phyloP scores from a whole-genome alignment of 208 protist genomes.

The Naegleria fowleri region DNA sequence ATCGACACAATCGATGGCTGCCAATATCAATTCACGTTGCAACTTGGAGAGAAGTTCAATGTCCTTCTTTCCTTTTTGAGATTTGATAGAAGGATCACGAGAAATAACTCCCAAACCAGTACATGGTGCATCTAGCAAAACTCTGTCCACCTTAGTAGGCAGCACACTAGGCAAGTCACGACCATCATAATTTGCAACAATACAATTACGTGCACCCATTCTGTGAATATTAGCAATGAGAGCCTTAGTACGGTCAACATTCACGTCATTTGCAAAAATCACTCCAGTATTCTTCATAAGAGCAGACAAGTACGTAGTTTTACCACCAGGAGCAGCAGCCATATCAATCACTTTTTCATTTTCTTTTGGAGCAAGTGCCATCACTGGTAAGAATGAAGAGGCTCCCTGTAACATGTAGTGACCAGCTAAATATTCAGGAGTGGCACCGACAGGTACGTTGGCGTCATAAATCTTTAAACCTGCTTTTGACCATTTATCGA shows the following conservation, averaged over 20 bases:
- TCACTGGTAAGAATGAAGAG: conserved; percentile 95
- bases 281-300: conserved; percentile 98
- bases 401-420: conserved; percentile 98
- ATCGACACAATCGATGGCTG: conserved; percentile 92
- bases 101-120: conserved; percentile 97
- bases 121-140: conserved; percentile 97
- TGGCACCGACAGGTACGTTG: conserved; percentile 94
- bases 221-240: conserved; percentile 93
- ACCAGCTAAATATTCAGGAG: conserved; percentile 97
- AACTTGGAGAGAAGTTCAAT: conserved; percentile 72
- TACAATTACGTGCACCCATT: conserved; percentile 82
- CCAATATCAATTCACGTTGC: conserved; percentile 93
- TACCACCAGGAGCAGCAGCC: conserved; percentile 96
- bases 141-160: conserved; percentile 67
- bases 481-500: conserved; percentile 90
- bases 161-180: conserved; percentile 75
- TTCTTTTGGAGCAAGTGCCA: conserved; percentile 89
- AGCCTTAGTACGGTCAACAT: conserved; percentile 83
- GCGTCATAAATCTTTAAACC: conserved; percentile 96
- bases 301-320: conserved; percentile 94
- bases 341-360: conserved; percentile 94
- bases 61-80: conserved; percentile 80
- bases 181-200: conserved; percentile 92
- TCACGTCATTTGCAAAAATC: conserved; percentile 96
- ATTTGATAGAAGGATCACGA: conserved; percentile 92